Percentiles rank a stretch among this genome's conserved stretches.
phyloP scores from a whole-genome alignment of 306 rosid genomes.

The Styphnolobium japonicum region DNA sequence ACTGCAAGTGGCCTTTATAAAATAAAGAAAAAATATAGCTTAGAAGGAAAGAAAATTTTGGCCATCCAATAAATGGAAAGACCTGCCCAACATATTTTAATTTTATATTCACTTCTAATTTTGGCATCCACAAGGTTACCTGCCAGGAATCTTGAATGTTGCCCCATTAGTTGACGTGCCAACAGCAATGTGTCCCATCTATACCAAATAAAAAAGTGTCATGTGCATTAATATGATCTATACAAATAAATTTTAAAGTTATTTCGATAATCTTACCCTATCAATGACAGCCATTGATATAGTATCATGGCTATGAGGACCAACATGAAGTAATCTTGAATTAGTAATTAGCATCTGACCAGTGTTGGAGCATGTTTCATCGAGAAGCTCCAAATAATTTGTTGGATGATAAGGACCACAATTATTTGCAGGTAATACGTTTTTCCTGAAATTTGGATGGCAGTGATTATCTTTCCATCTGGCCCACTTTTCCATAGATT shows the following conservation, averaged over 20 bases:
- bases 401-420: slow-evolving; percentile 80
- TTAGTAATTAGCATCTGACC: slow-evolving; percentile 25
- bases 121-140: slow-evolving; percentile 45
- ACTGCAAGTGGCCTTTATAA: background rate
- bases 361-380: slow-evolving; percentile 38
- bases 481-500: slow-evolving; percentile 71
- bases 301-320: slow-evolving; percentile 80
- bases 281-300: slow-evolving; percentile 94
- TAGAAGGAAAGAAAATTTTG: background rate
- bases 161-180: slow-evolving; percentile 98
- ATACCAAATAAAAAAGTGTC: slow-evolving; percentile 27
- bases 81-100: background rate
- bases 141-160: slow-evolving; percentile 92
- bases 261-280: slow-evolving; percentile 45
- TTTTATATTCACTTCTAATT: background rate
- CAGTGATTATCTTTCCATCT: slow-evolving; percentile 71
- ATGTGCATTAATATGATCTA: background rate
- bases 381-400: slow-evolving; percentile 24
- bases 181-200: slow-evolving; percentile 84
- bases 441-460: slow-evolving; percentile 90
- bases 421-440: slow-evolving; percentile 48
- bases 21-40: background rate
- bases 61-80: background rate
- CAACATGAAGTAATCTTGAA: slow-evolving; percentile 46
- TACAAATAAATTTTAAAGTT: background rate